Percentiles rank a stretch among this genome's conserved stretches.
These are phyloP conservation scores for Chenopodium quinoa DNA, from an alignment of 148 eudicot genomes.

Conservation along the genomic window DNA sequence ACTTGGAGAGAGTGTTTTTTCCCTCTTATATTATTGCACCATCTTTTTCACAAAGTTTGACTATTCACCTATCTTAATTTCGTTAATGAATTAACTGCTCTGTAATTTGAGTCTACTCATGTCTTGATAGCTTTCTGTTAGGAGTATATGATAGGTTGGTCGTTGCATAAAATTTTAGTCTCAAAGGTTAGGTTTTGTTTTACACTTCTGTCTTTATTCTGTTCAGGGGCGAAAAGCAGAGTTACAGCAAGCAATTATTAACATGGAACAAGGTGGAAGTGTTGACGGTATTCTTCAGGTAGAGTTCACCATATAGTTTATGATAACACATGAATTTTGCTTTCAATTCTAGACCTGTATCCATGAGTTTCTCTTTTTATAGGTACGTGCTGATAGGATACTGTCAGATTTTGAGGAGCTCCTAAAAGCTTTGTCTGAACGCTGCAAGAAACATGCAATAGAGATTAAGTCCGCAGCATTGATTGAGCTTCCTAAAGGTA, in stretches of 20 bases:
- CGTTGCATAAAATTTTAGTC: neutral
- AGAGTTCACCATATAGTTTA: slow-evolving; percentile 22
- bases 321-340: neutral
- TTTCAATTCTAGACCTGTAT: slow-evolving; percentile 1
- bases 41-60: neutral
- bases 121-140: slow-evolving; percentile 3
- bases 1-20: neutral
- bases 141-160: neutral
- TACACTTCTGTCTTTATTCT: slow-evolving; percentile 1
- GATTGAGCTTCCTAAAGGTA: slow-evolving; percentile 85
- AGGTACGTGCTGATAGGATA: slow-evolving; percentile 98
- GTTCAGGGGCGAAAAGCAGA: slow-evolving; percentile 80
- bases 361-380: slow-evolving; percentile 10
- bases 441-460: slow-evolving; percentile 78
- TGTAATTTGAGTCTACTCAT: neutral
- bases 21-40: too few relatives aligned
- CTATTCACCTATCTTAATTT: neutral
- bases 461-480: slow-evolving; percentile 74
- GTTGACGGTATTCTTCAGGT: slow-evolving; percentile 99
- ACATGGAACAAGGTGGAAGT: slow-evolving; percentile 99
- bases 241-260: slow-evolving; percentile 79
- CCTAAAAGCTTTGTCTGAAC: slow-evolving; percentile 76
- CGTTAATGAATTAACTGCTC: neutral
- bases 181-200: neutral
- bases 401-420: slow-evolving; percentile 95